Evolutionary conservation across 768 basidiomycete species (phyloP).

Genomic region (Tricholoma hemisulphureum): DNA sequence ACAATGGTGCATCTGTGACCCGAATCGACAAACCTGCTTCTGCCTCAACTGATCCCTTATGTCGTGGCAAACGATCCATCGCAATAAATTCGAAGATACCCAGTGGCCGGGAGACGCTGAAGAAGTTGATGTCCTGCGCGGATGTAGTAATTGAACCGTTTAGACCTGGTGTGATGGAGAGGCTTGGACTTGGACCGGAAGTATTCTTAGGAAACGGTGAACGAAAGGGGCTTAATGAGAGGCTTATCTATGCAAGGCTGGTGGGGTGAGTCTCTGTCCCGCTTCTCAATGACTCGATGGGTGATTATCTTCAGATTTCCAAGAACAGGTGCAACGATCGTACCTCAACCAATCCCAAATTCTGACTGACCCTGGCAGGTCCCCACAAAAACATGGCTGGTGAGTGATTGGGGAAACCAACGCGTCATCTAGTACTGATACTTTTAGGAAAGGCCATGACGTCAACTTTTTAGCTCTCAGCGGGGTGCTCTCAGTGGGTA

Average conservation of each 20-base stretch:
- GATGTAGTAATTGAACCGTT: slow-evolving; percentile 85
- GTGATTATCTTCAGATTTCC: slow-evolving; percentile 47
- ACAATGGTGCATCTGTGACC: slow-evolving; percentile 75
- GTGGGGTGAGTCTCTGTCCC: slow-evolving; percentile 53
- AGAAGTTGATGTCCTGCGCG: slow-evolving; percentile 59
- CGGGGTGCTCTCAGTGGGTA: slow-evolving; percentile 63
- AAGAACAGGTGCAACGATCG: slow-evolving; percentile 44
- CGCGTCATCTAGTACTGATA: slow-evolving; percentile 1
- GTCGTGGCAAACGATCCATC: slow-evolving; percentile 75
- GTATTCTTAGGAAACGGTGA: slow-evolving; percentile 56
- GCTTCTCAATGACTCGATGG: neutral
- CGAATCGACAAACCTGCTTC: slow-evolving; percentile 67
- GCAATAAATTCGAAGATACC: slow-evolving; percentile 63
- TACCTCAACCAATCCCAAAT: neutral
- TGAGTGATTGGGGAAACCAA: slow-evolving; percentile 24
- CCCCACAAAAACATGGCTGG: slow-evolving; percentile 77
- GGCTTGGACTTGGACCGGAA: slow-evolving; percentile 72
- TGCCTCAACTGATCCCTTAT: slow-evolving; percentile 50
- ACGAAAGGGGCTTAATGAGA: slow-evolving; percentile 54
- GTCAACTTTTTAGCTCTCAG: slow-evolving; percentile 83
- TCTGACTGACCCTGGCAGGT: slow-evolving; percentile 40
- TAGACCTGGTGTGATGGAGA: slow-evolving; percentile 79
- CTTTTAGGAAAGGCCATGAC: slow-evolving; percentile 60
- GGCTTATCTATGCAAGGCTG: slow-evolving; percentile 71
- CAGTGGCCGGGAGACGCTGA: slow-evolving; percentile 54